Base-by-base conservation (phyloP, 768 basidiomycete genomes). In the Guyanaporus albipodus region DNA sequence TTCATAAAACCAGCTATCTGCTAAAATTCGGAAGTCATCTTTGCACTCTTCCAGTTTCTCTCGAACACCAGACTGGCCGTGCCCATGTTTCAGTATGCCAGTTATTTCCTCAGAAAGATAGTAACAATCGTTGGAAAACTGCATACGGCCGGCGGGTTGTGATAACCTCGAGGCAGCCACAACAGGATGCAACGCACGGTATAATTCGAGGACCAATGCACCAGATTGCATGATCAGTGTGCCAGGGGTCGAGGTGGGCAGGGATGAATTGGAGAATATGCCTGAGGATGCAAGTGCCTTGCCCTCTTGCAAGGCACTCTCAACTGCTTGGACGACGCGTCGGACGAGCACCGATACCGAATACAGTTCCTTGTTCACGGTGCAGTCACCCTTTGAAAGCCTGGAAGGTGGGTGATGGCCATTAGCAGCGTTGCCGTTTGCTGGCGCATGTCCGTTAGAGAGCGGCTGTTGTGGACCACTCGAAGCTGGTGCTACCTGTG, bases 61-160 rank as follows among this genome's bases (percentile, higher is more conserved):
- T 53, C 70, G 71, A 22, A 76, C 64, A 24, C 54, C 50, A 9
- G 49, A 35, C 2, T 54, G 48, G 8, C 47, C 61, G 23, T 70
- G 70, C 46, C 69, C 71, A 9, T 38, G 23, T 17, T 51, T 51
- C 38, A 55, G 23, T 6, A 67, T 14, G 11, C 58, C 56, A 17
- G 17, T 23, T 0, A 85, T 61, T 54, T 85, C 77, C 18, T 67
- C 64, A 24, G 73, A 73, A 22, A 94, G 73, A 61, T 85, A 89
- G 18, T 77, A 56, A 54, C 83, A 90, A 52, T 94, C 86, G 61
- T 96, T 96, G 15, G 88, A 82, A 61, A 86, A 86, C 39, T 80
- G 78, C 76, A 95, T 83, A 1, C 76, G 71, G 22, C 72, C 66
- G 17, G 78, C 79, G 9, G 83, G 69, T 0, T 74, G 69, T 29